Percentiles rank a stretch among this genome's conserved stretches.
Evolutionary conservation across 768 basidiomycete genomes (phyloP).

Genomic region (Phlebiopsis flavidoalba): DNA sequence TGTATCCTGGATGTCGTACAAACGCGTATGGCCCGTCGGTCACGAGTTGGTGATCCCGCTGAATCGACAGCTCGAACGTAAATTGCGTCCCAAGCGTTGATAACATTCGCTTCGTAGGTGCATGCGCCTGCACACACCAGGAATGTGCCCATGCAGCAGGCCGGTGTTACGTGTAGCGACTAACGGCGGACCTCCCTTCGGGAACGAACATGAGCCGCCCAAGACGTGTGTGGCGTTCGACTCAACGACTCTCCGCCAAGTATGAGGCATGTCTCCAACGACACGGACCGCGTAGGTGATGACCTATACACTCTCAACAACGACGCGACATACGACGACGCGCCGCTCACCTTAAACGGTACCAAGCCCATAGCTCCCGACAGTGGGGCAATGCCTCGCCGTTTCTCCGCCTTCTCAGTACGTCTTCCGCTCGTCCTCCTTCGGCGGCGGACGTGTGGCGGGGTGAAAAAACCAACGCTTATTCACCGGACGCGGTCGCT

Average conservation of each 20-base stretch:
- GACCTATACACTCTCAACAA: not conserved
- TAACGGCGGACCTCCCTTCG: too few relatives aligned
- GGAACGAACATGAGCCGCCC: not conserved
- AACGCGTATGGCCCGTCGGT: constrained; percentile 17
- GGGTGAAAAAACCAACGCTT: not conserved
- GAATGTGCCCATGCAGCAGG: not conserved
- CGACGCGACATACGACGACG: too few relatives aligned
- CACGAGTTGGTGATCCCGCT: constrained; percentile 12
- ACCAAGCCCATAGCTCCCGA: not conserved
- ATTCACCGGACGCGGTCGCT: not conserved
- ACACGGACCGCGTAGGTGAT: not conserved
- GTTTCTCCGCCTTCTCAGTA: not conserved
- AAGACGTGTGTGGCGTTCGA: not conserved
- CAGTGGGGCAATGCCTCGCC: not conserved
- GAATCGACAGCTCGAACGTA: constrained; percentile 11
- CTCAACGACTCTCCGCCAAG: not conserved
- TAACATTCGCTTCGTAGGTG: constrained; percentile 3
- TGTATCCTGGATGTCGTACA: constrained; percentile 19
- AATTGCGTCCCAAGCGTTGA: constrained; percentile 5
- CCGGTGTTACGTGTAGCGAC: not conserved
- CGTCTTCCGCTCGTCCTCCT: not conserved
- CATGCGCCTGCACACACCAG: not conserved
- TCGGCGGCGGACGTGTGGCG: too few relatives aligned
- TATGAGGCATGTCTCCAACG: not conserved
- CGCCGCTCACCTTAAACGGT: not conserved